These are phyloP conservation scores for Vitis hybrid DNA, from an alignment of 177 flowering plant species.

Conservation along the genomic window DNA sequence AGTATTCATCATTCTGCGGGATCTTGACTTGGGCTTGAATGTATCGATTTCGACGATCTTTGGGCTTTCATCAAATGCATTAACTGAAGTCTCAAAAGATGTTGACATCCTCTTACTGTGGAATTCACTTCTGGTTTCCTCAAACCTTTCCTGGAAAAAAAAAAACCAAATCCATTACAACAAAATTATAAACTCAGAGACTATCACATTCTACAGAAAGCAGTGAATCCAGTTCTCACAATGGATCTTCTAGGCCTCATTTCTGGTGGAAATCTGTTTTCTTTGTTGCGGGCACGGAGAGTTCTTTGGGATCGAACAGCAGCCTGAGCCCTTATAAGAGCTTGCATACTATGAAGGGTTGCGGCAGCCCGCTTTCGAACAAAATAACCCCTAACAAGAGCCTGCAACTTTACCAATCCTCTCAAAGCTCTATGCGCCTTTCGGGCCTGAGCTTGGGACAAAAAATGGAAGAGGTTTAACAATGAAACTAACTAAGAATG, in stretches of 20 bases:
- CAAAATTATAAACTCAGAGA: neutral
- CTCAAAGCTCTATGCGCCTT: constrained; percentile 66
- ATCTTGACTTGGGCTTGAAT: constrained; percentile 57
- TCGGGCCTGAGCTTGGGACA: constrained; percentile 40
- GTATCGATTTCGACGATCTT: constrained; percentile 83
- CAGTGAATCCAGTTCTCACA: constrained; percentile 34
- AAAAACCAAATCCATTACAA: neutral
- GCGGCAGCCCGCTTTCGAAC: constrained; percentile 63
- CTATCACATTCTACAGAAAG: neutral
- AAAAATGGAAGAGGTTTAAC: neutral
- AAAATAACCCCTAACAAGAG: constrained; percentile 69
- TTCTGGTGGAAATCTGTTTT: constrained; percentile 31
- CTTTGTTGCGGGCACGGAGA: constrained; percentile 36
- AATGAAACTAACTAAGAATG: neutral
- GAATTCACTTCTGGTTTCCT: constrained; percentile 51
- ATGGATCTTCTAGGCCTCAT: constrained; percentile 29
- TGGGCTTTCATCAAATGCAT: constrained; percentile 50
- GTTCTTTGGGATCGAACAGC: constrained; percentile 42
- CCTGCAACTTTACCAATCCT: constrained; percentile 72
- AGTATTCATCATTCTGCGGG: constrained; percentile 39
- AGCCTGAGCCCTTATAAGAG: constrained; percentile 63
- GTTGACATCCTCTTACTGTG: constrained; percentile 54
- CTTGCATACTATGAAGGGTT: constrained; percentile 69
- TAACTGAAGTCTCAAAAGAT: constrained; percentile 26
- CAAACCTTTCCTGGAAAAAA: constrained; percentile 46